phyloP scores from a whole-genome alignment of 768 basidiomycete genomes.

The Amylocystis lapponica region DNA sequence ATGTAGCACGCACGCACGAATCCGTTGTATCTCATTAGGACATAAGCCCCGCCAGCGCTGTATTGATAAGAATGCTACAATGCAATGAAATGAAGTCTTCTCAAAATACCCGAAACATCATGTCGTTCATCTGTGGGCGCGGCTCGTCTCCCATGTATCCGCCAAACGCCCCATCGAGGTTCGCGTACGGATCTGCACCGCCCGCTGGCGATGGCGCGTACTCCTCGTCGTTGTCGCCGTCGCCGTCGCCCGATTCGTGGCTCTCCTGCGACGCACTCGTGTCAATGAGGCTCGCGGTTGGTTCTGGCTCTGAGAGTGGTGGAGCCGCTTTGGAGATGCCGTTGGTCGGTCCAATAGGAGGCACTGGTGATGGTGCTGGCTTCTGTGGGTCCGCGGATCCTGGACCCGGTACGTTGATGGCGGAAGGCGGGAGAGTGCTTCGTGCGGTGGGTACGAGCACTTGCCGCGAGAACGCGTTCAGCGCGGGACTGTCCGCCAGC shows the following conservation, averaged over 20 bases:
- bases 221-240: slow-evolving; percentile 39
- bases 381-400: slow-evolving; percentile 49
- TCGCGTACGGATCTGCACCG: slow-evolving; percentile 72
- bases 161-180: slow-evolving; percentile 71
- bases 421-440: slow-evolving; percentile 33
- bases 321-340: not conserved
- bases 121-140: slow-evolving; percentile 58
- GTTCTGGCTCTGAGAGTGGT: not conserved
- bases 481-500: slow-evolving; percentile 80
- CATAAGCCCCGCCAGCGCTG: slow-evolving; percentile 8
- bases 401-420: slow-evolving; percentile 54
- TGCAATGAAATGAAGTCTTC: not conserved
- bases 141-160: slow-evolving; percentile 72
- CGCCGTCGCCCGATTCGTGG: slow-evolving; percentile 19
- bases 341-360: not conserved
- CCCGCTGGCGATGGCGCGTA: slow-evolving; percentile 15
- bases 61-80: slow-evolving; percentile 9
- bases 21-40: slow-evolving; percentile 1
- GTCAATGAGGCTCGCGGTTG: slow-evolving; percentile 7
- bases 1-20: not conserved
- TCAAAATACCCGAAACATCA: slow-evolving; percentile 32
- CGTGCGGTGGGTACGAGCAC: slow-evolving; percentile 61
- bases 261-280: slow-evolving; percentile 12
- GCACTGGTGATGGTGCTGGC: slow-evolving; percentile 15
- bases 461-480: slow-evolving; percentile 75